Evolutionary conservation across 2,329 filamentous ascomycete genomes (phyloP), one percentile per base, ranked within the genome.

Genomic region (Cercospora brassicicola): DNA sequence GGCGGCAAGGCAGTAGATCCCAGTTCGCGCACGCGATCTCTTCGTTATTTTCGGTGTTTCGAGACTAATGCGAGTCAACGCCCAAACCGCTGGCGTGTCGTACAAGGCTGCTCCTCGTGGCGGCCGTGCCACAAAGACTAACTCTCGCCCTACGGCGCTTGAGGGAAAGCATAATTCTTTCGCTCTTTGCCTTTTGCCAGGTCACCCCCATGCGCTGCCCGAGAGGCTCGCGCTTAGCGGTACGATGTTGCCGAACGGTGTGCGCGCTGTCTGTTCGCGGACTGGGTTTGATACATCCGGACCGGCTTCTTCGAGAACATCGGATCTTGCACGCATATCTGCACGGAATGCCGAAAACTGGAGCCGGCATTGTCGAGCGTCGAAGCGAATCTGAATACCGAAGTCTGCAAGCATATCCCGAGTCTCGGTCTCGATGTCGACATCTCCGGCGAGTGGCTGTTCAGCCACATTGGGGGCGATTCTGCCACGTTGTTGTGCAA

Each of bases 1-100:
- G 31, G 31, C 55, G 31, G 28, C 55, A 31, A 59, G 31, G 55
- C 28, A 59, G 31, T 20, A 59, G 55, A 59, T 65, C 62, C 66
- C 53, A 48, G 66, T 67, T 30, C 45, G 30, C 66, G 45, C 66
- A 65, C 51, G 57, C 66, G 53, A 59, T 33, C 26, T 36, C 55
- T 59, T 36, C 55, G 28, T 36, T 59, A 3, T 36, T 33, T 59
- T 59, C 26, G 18, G 31, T 20, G n/a, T 33, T 59, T 36, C 30
- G n/a, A 59, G 28, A 33, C 62, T 68, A 61, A 65, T 68, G 66
- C 66, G 62, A 68, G 66, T 65, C 66, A 65, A 51, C 60, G 33
- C 28, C 30, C 55, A 31, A 31, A 59, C 55, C 53, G 15, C 55
- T 59, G 31, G 15, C 48, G 64, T 57, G 59, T 39, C 56, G 59